Conservation (phyloP, 2,329 filamentous ascomycete genomes). For the Xylariales sp. region DNA sequence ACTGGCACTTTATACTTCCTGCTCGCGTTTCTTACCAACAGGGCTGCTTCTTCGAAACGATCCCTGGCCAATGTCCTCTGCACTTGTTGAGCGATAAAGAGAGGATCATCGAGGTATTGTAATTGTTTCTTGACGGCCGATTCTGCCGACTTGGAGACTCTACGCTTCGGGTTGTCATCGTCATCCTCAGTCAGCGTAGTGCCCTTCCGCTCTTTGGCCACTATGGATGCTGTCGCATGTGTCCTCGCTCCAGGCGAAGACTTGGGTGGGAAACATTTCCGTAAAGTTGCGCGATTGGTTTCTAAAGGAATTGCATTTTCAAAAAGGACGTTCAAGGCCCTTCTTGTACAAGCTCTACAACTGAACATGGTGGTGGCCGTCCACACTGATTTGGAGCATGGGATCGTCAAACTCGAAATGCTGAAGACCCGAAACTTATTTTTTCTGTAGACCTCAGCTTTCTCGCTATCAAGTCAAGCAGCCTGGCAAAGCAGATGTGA, state of each 20-base stretch:
- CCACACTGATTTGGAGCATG: too few species aligned
- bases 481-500: too few species aligned
- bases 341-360: slow-evolving; percentile 32
- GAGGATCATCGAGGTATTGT: slow-evolving; percentile 62
- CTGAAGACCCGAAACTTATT: too few species aligned
- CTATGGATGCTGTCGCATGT: slow-evolving; percentile 15
- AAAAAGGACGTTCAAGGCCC: slow-evolving; percentile 16
- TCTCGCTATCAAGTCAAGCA: too few species aligned
- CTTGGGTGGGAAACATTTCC: slow-evolving; percentile 8
- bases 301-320: slow-evolving; percentile 14
- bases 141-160: slow-evolving; percentile 22
- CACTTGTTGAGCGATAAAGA: slow-evolving; percentile 67
- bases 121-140: slow-evolving; percentile 51
- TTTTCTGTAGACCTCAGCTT: too few species aligned
- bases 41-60: slow-evolving; percentile 61
- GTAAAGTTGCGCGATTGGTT: slow-evolving; percentile 8
- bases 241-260: slow-evolving; percentile 10
- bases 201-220: background rate
- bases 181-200: slow-evolving; percentile 17
- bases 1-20: slow-evolving; percentile 61
- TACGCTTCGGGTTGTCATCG: slow-evolving; percentile 14
- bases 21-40: slow-evolving; percentile 66
- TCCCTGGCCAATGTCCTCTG: slow-evolving; percentile 52
- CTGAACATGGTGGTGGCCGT: slow-evolving; percentile 34
- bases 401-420: too few species aligned